Conservation (phyloP, 2,329 filamentous ascomycete species). For the Neonectria magnoliae region DNA sequence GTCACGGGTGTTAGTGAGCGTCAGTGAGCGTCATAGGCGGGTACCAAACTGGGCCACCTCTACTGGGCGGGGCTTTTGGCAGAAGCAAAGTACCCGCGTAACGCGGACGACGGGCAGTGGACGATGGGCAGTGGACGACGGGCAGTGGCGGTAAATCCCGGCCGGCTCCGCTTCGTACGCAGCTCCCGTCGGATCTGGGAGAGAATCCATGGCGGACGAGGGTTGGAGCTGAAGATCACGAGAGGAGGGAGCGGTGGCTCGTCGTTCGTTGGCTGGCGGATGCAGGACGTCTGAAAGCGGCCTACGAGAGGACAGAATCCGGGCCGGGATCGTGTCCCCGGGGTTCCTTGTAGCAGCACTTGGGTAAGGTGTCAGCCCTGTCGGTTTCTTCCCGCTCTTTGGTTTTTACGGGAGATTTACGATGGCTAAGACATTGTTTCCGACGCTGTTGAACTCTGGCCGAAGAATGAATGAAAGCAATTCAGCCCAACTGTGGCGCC, state of each 20-base stretch:
- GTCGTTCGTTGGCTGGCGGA: background rate
- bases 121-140: conserved; percentile 1
- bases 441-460: background rate
- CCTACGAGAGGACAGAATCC: conserved; percentile 33
- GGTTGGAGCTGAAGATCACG: background rate
- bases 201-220: background rate
- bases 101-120: conserved; percentile 10
- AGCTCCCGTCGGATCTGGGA: conserved; percentile 30
- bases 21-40: conserved; percentile 15
- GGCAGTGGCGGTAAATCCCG: conserved; percentile 40
- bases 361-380: conserved; percentile 18
- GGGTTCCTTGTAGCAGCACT: conserved; percentile 13
- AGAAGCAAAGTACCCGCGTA: conserved; percentile 28
- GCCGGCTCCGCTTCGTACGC: conserved; percentile 26
- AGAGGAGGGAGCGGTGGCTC: background rate
- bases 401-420: background rate
- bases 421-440: background rate
- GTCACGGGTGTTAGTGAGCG: background rate
- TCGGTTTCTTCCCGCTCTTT: background rate
- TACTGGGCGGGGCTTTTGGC: fast-evolving
- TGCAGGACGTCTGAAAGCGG: conserved; percentile 5
- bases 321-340: conserved; percentile 23
- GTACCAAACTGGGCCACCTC: conserved; percentile 19
- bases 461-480: background rate
- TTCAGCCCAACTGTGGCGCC: background rate